Percentiles rank a stretch among this genome's conserved stretches.
phyloP scores from a whole-genome alignment of 192 early-diverging fungal species.

The Rhizophlyctis rosea region DNA sequence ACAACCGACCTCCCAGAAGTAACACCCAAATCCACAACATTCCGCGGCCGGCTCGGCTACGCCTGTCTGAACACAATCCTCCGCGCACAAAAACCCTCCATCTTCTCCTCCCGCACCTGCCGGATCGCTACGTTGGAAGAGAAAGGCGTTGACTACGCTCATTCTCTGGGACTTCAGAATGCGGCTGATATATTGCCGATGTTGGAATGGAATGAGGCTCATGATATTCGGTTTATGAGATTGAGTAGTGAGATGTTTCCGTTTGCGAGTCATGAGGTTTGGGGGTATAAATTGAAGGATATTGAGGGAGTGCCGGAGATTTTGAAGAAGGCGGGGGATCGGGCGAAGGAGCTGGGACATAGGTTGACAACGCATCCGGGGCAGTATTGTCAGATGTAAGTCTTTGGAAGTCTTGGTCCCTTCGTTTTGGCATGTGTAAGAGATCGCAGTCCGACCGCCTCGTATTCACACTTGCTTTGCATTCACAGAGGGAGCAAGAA shows the following conservation, averaged over 20 bases:
- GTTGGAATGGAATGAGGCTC: conserved; percentile 44
- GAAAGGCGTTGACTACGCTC: conserved; percentile 38
- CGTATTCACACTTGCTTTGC: too few relatives aligned
- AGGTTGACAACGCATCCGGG: conserved; percentile 53
- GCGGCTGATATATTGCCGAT: conserved; percentile 33
- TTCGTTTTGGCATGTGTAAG: not conserved
- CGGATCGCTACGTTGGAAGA: conserved; percentile 36
- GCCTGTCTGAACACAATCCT: conserved; percentile 50
- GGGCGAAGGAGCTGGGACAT: conserved; percentile 40
- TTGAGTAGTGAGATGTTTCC: conserved; percentile 48
- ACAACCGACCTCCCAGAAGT: too few relatives aligned
- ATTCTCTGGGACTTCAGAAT: conserved; percentile 38
- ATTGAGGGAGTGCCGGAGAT: conserved; percentile 25
- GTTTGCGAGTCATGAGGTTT: conserved; percentile 40
- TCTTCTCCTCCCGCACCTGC: conserved; percentile 49
- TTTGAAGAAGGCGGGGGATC: conserved; percentile 30
- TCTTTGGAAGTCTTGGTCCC: not conserved
- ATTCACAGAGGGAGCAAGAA: conserved; percentile 27
- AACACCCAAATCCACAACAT: not conserved
- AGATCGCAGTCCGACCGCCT: not conserved
- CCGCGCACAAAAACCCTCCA: conserved; percentile 41
- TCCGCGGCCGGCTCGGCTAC: conserved; percentile 44
- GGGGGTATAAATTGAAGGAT: conserved; percentile 43
- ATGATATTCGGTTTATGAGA: conserved; percentile 49
- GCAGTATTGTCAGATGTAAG: conserved; percentile 42